Evolutionary conservation across 495 filamentous ascomycete species (phyloP), one percentile per base, ranked within the genome.

Genomic region (Penicillium desertorum): DNA sequence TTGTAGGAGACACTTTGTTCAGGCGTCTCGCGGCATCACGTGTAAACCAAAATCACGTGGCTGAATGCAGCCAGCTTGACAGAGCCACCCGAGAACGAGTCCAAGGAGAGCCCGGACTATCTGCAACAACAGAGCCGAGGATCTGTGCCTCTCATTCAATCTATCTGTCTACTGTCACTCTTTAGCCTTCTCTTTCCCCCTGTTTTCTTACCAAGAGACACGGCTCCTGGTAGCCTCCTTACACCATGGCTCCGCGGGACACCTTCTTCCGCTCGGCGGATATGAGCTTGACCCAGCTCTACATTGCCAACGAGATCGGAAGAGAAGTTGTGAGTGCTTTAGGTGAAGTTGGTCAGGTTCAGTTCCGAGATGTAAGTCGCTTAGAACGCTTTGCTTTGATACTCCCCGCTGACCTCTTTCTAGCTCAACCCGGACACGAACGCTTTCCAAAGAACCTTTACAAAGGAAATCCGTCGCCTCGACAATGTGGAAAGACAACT

Each of bases 251-350:
- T 74, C 73, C 75, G 43, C 81, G 88, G 77, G 92, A 98, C 76
- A 96, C 91, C 75, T 87, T 96, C 80, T 97, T 99, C 88, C 94
- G 95, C 81, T 98, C 95, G 70, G 87, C 91, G 88, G 92, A 98
- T 76, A 99, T 99, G 94, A 96, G 91, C 83, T 86, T 99, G 84
- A 95, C 95, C 71, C 94, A 98, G 83, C 87, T 99, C 64, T 99
- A 97, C 77, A 92, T 98, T 66, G 90, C 94, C 61, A 97, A 96
- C 65, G 94, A 99, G 79, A 97, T 98, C 59, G 92, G 95, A 62
- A 85, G 94, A 71, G 94, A 99, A 79, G 92, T 96, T 62, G 90
- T 98, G 56, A 96, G 91, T 70, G 94, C 94, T 50, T 79, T 99
- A 60, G 94, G 94, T 63, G 94, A 98, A 79, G 81, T 99, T 64